Evolutionary conservation across 1,284 basidiomycete species (phyloP), one percentile per base, ranked within the genome.

Genomic region (Bondarzewia mesenterica): DNA sequence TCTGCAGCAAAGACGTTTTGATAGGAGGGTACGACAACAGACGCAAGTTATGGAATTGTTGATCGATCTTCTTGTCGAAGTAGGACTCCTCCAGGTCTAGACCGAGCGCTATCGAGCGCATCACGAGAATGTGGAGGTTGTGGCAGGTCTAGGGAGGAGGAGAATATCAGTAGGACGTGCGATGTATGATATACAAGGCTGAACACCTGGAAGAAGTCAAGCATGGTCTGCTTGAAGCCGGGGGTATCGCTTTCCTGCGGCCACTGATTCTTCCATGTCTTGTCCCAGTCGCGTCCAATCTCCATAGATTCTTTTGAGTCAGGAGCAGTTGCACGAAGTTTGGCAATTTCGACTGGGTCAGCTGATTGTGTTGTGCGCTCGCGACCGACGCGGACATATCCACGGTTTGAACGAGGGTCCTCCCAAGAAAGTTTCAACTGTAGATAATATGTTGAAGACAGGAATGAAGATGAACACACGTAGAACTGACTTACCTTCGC

Each of bases 271-370:
- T 75, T 80, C 82, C 79, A 87, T 27, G 64, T 71, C 25, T 74
- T 69, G 55, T 87, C 87, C 79, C 81, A 85, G 52, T 91, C 86
- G 23, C 83, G 73, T 18, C 89, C 88, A 48, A 92, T 90, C 63
- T 93, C 89, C 79, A 92, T 89, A 14, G 78, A 73, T 63, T 92
- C 89, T 63, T 92, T 91, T 64, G 68, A 81, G 60, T 90, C 87
- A 0, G 89, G 89, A 0, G 88, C 78, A 53, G 77, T 78, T 46
- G 70, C 70, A 21, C 89, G 82, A 16, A 92, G 68, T 27, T 73
- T 63, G 35, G 81, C 83, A 54, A 93, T 91, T 64, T 90, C 88
- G n/a, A 70, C 65, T 5, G 78, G 71, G 63, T 88, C 77, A 23
- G 73, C 70, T 38, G 82, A 82, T 54, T 88, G 85, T 0, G 86